Evolutionary conservation across 2,329 filamentous ascomycete genomes (phyloP).

Genomic region (Penicillium sp.): DNA sequence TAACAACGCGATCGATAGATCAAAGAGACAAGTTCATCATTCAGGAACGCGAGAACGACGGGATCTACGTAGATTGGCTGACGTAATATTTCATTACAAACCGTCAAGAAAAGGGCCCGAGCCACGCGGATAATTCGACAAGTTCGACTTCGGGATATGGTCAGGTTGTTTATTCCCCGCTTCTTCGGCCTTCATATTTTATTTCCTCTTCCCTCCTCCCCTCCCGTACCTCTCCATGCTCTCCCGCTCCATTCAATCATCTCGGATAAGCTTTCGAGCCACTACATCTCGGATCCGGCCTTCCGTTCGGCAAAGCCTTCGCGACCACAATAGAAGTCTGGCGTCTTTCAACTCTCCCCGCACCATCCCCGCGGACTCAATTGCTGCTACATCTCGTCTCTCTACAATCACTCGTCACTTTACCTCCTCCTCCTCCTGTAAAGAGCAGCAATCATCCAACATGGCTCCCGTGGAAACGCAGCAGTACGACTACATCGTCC

Average conservation of each 20-base stretch:
- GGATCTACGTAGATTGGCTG: constrained; percentile 9
- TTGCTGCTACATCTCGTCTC: constrained; percentile 32
- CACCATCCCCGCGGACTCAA: constrained; percentile 12
- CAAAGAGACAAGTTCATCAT: no score
- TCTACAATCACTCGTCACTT: constrained; percentile 43
- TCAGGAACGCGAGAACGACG: no score
- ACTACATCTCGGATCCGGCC: constrained; percentile 12
- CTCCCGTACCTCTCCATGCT: constrained; percentile 20
- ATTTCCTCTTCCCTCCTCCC: constrained; percentile 14
- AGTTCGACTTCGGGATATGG: constrained; percentile 21
- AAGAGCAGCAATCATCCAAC: constrained; percentile 24
- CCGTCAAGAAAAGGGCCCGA: no score
- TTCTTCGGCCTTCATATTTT: constrained; percentile 17
- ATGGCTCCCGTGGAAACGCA: constrained; percentile 48
- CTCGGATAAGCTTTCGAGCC: constrained; percentile 24
- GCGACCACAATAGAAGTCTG: constrained; percentile 26
- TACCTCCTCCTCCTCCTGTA: constrained; percentile 27
- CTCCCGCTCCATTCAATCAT: constrained; percentile 23
- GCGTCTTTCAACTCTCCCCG: constrained; percentile 22
- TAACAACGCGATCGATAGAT: no score
- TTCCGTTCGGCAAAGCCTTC: constrained; percentile 10
- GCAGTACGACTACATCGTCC: constrained; percentile 54
- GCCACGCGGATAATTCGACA: constrained; percentile 5
- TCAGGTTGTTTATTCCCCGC: constrained; percentile 10
- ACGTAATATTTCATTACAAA: constrained; percentile 17